A percentile compares a stretch with the other conserved stretches of the same genome.
These are phyloP conservation scores for Gymnopilus junonius DNA, from an alignment of 768 basidiomycete species.

Conservation along the genomic window DNA sequence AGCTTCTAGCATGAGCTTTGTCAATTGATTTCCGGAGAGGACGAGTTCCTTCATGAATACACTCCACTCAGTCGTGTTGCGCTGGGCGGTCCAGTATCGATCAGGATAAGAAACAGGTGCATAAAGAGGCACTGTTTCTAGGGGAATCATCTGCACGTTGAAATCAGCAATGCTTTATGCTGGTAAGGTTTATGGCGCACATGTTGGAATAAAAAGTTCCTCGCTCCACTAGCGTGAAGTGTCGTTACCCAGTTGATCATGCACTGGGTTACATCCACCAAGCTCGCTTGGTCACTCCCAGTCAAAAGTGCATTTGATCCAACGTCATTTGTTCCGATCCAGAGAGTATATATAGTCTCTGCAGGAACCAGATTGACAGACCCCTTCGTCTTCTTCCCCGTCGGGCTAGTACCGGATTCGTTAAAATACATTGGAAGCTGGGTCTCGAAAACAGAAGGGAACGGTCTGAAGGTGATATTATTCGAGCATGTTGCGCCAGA, in stretches of 20 bases:
- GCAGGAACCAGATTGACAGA: slow-evolving; percentile 38
- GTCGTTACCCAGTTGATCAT: slow-evolving; percentile 63
- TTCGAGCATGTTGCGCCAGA: slow-evolving; percentile 73
- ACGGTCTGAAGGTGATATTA: slow-evolving; percentile 58
- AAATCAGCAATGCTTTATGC: not conserved
- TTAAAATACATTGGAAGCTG: slow-evolving; percentile 58
- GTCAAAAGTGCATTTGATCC: slow-evolving; percentile 58
- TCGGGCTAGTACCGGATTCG: slow-evolving; percentile 9
- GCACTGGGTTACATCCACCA: slow-evolving; percentile 62
- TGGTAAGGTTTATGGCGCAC: slow-evolving; percentile 30
- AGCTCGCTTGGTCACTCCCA: slow-evolving; percentile 52
- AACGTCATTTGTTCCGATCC: slow-evolving; percentile 74
- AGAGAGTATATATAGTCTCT: slow-evolving; percentile 65
- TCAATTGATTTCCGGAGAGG: slow-evolving; percentile 53
- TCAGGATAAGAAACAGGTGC: slow-evolving; percentile 49
- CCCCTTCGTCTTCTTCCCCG: slow-evolving; percentile 42
- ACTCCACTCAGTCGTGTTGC: slow-evolving; percentile 63
- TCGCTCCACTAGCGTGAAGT: slow-evolving; percentile 60
- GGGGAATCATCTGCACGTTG: slow-evolving; percentile 54
- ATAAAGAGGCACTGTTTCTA: slow-evolving; percentile 54
- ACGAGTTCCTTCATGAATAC: slow-evolving; percentile 58
- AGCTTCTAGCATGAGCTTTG: slow-evolving; percentile 52
- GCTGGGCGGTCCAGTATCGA: slow-evolving; percentile 51
- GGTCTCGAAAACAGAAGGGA: slow-evolving; percentile 60
- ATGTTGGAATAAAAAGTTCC: slow-evolving; percentile 74